A percentile compares a stretch with the other conserved stretches of the same genome.
These are phyloP conservation scores for Lasiosphaeria ovina DNA, from an alignment of 495 filamentous ascomycete genomes.

Conservation along the genomic window DNA sequence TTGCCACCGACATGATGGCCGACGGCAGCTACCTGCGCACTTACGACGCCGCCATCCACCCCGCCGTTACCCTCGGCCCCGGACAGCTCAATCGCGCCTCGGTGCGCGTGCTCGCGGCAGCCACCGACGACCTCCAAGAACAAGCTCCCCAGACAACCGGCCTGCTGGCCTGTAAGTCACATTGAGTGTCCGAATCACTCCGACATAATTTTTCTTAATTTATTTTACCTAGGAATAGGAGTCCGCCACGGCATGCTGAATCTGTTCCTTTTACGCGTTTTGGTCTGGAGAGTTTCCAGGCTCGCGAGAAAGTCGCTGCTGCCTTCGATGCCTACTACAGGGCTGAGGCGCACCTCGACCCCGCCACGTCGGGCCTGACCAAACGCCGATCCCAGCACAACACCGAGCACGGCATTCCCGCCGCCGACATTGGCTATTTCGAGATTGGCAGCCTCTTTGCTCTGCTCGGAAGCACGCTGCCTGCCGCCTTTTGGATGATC, in stretches of 20 bases:
- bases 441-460: constrained; percentile 1
- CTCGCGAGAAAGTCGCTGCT: not conserved
- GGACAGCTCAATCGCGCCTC: not conserved
- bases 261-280: not conserved
- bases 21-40: not conserved
- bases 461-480: constrained; percentile 18
- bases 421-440: constrained; percentile 2
- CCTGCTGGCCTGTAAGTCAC: too few relatives aligned
- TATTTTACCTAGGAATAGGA: not conserved
- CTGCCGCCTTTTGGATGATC: constrained; percentile 23
- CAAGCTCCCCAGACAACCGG: too few relatives aligned
- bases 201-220: too few relatives aligned
- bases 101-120: not conserved
- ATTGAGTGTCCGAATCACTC: too few relatives aligned
- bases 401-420: constrained; percentile 5
- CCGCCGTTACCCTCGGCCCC: not conserved
- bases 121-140: too few relatives aligned
- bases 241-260: constrained; percentile 2
- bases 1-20: not conserved
- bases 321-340: not conserved
- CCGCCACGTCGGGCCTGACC: too few relatives aligned
- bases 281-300: not conserved
- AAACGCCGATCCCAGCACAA: too few relatives aligned
- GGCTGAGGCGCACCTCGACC: too few relatives aligned
- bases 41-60: not conserved